Percentiles rank a stretch among this genome's conserved stretches.
phyloP scores from a whole-genome alignment of 176 grass and related monocot genomes.

The Oryza glumipatula region DNA sequence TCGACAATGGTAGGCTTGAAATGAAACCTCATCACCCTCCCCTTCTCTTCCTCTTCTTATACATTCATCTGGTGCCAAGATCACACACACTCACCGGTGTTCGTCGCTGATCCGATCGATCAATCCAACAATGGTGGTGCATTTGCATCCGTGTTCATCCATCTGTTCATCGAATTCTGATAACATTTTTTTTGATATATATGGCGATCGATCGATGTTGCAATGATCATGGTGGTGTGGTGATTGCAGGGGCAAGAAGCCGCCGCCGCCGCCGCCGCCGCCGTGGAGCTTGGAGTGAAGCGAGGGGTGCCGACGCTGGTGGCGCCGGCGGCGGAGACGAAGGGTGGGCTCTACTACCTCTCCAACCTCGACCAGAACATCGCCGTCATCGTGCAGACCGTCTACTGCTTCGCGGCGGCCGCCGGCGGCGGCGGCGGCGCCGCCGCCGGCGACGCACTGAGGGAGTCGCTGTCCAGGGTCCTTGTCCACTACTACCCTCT shows the following conservation, averaged over 20 bases:
- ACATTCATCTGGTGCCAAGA: neutral
- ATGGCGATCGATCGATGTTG: no score
- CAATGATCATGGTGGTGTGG: neutral
- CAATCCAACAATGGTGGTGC: constrained; percentile 42
- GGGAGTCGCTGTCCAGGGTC: constrained; percentile 64
- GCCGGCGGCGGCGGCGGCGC: constrained; percentile 17
- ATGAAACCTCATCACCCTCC: no score
- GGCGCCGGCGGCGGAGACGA: constrained; percentile 42
- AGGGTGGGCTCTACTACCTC: constrained; percentile 56
- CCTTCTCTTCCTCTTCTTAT: constrained; percentile 9
- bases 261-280: neutral
- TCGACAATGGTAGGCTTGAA: neutral
- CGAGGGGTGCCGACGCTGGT: constrained; percentile 54
- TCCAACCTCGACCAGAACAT: constrained; percentile 88
- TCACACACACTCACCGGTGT: neutral
- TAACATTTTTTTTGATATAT: neutral
- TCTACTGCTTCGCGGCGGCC: constrained; percentile 66
- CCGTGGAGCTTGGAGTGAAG: constrained; percentile 42
- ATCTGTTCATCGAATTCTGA: neutral
- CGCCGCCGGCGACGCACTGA: constrained; percentile 34
- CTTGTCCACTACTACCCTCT: constrained; percentile 69
- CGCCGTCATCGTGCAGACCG: constrained; percentile 70
- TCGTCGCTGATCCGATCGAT: neutral
- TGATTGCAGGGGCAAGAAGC: constrained; percentile 28
- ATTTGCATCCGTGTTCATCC: neutral